phyloP scores from a whole-genome alignment of 2,329 filamentous ascomycete genomes.

The Venturia effusa region DNA sequence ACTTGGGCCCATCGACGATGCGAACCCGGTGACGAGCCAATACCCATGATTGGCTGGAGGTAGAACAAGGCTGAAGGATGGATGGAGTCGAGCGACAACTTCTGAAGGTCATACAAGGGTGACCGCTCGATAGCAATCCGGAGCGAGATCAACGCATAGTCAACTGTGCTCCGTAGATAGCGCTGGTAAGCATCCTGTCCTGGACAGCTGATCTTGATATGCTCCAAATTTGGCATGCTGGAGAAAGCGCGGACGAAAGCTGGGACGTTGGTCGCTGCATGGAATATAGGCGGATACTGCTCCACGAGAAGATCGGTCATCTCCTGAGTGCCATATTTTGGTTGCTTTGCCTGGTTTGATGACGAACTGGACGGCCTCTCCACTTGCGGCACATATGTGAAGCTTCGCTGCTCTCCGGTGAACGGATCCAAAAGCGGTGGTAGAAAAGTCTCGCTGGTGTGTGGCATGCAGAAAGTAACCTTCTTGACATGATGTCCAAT shows the following conservation, averaged over 20 bases:
- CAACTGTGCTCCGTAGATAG: conserved; percentile 67
- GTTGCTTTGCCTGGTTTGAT: conserved; percentile 46
- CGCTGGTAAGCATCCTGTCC: conserved; percentile 55
- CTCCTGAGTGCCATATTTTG: conserved; percentile 70
- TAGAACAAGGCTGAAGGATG: conserved; percentile 70
- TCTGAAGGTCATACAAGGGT: conserved; percentile 52
- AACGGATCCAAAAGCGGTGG: conserved; percentile 72
- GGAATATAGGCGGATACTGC: conserved; percentile 82
- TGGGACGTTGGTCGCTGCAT: conserved; percentile 77
- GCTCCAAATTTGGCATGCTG: conserved; percentile 56
- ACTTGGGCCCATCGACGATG: conserved; percentile 69
- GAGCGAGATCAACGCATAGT: conserved; percentile 80
- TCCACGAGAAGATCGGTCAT: conserved; percentile 72
- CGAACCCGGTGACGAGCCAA: conserved; percentile 63
- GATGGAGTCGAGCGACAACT: conserved; percentile 61
- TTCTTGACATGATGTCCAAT: conserved; percentile 72
- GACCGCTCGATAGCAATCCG: conserved; percentile 72
- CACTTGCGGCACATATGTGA: conserved; percentile 69
- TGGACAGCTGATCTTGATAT: conserved; percentile 67
- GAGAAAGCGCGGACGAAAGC: conserved; percentile 70
- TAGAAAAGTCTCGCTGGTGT: conserved; percentile 68
- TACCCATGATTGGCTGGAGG: conserved; percentile 61
- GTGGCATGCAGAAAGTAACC: conserved; percentile 66
- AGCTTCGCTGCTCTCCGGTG: conserved; percentile 67
- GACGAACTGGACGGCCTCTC: conserved; percentile 41